Evolutionary conservation across 1,139 yeast species (phyloP), one percentile per base, ranked within the genome.

Genomic region (Suhomyces kunorum): DNA sequence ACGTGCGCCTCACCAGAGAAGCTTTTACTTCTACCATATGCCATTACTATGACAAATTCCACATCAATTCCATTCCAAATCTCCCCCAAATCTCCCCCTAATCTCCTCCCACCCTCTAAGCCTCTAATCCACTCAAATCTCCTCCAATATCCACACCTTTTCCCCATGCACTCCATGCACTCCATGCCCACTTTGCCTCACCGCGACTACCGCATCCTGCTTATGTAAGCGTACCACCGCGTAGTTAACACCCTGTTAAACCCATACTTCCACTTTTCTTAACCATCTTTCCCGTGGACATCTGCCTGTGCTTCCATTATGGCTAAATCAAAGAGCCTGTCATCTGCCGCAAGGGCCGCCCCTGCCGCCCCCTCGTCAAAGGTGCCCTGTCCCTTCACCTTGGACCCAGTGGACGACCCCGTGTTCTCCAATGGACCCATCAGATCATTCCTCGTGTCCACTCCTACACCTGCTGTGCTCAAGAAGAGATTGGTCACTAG

Each of bases 361-460:
- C 46, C 49, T 25, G 38, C 34, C 29, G 38, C 34, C 29, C 40
- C 41, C 16, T 38, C 44, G 27, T 12, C 34, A 27, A 40, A 42
- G 32, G 35, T 46, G 3, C 32, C 41, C 26, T 39, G 48, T 28
- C 35, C 51, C 25, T 41, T 49, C 40, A 43, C 45, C 27, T 45
- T 54, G 31, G 71, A 67, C 32, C 63, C 69, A 4, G 56, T 64
- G 23, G 56, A 53, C 27, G 64, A 54, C 18, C 66, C 62, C 2
- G 49, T 44, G 26, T 63, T 43, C 39, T 50, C 39, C 18, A 45
- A 61, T 27, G 74, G 74, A 23, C 40, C 46, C 11, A 17, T 49
- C 11, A 53, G 74, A 25, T 51, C 58, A 25, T 68, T 50, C 48
- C 53, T 66, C 34, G 53, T 64, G 23, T 62, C 72, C 16, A 53